A percentile compares a stretch with the other conserved stretches of the same genome.
phyloP scores from a whole-genome alignment of 352 stramenopile genomes.

The Pythium phragmitis region DNA sequence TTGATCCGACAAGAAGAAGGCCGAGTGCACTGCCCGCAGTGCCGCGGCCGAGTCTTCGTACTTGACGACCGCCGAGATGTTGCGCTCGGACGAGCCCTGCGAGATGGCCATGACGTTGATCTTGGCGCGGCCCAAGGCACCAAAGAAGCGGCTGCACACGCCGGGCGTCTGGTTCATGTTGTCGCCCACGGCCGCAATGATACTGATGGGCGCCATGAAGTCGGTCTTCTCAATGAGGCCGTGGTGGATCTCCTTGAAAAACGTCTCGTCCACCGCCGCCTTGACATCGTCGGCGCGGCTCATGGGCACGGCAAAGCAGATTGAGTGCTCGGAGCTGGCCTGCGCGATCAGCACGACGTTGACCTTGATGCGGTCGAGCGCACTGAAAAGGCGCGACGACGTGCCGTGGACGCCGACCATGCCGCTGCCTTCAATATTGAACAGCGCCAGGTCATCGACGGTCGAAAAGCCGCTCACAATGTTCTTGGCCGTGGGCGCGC shows the following conservation, averaged over 20 bases:
- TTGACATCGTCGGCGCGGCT: constrained; percentile 63
- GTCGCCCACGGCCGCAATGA: constrained; percentile 95
- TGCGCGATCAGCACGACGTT: constrained; percentile 95
- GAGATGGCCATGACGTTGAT: constrained; percentile 96
- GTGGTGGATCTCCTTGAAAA: constrained; percentile 89
- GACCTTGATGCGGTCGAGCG: constrained; percentile 90
- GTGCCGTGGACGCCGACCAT: constrained; percentile 95
- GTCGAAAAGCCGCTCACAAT: constrained; percentile 91
- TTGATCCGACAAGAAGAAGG: constrained; percentile 94
- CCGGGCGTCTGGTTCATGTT: constrained; percentile 93
- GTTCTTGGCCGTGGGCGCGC: constrained; percentile 52
- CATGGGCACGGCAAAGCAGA: constrained; percentile 93
- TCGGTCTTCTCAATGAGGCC: constrained; percentile 80
- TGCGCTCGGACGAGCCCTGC: constrained; percentile 92
- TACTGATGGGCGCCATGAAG: constrained; percentile 88
- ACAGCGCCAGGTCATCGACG: constrained; percentile 93
- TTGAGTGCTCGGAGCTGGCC: constrained; percentile 93
- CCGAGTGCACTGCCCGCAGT: constrained; percentile 92
- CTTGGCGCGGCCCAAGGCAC: constrained; percentile 88
- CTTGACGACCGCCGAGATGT: constrained; percentile 94
- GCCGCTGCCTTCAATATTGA: constrained; percentile 95
- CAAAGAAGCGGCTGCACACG: constrained; percentile 94
- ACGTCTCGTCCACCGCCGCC: constrained; percentile 76
- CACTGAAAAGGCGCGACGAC: constrained; percentile 90
- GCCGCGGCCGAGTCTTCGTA: constrained; percentile 88